Percentiles rank a stretch among this genome's conserved stretches.
These are phyloP conservation scores for Meredithiella fracta DNA, from an alignment of 2,329 filamentous ascomycete species.

Conservation along the genomic window DNA sequence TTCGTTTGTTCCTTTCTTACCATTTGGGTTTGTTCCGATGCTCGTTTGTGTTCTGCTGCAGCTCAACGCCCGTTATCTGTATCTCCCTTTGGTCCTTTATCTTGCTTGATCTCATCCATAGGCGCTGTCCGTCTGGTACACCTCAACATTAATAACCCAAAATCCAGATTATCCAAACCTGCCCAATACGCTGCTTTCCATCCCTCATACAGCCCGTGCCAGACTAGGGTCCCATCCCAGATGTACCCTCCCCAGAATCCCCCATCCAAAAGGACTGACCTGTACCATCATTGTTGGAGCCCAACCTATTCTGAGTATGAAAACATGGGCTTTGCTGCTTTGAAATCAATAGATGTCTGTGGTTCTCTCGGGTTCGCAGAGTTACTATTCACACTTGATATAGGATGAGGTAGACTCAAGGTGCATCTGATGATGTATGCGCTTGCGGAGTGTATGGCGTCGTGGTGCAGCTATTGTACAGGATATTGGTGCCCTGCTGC, in stretches of 20 bases:
- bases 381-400: not conserved
- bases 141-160: not conserved
- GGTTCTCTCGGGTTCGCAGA: not conserved
- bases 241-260: not conserved
- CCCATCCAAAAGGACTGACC: not conserved
- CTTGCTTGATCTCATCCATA: not conserved
- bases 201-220: not conserved
- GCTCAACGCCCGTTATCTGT: not conserved
- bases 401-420: not conserved
- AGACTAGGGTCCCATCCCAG: not conserved
- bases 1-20: too few relatives aligned
- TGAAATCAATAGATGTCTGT: not conserved
- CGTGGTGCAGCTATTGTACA: not conserved
- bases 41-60: not conserved
- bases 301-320: not conserved
- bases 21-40: not conserved
- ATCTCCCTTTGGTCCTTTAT: not conserved
- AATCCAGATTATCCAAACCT: not conserved
- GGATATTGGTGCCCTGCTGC: not conserved
- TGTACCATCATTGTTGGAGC: not conserved
- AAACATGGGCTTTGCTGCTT: not conserved
- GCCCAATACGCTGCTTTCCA: not conserved
- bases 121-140: not conserved
- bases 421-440: conserved; percentile 1
- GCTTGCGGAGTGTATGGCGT: not conserved